Percentiles rank a stretch among this genome's conserved stretches.
Conservation (phyloP, 352 stramenopile genomes). For the Globisporangium iwayamae region DNA sequence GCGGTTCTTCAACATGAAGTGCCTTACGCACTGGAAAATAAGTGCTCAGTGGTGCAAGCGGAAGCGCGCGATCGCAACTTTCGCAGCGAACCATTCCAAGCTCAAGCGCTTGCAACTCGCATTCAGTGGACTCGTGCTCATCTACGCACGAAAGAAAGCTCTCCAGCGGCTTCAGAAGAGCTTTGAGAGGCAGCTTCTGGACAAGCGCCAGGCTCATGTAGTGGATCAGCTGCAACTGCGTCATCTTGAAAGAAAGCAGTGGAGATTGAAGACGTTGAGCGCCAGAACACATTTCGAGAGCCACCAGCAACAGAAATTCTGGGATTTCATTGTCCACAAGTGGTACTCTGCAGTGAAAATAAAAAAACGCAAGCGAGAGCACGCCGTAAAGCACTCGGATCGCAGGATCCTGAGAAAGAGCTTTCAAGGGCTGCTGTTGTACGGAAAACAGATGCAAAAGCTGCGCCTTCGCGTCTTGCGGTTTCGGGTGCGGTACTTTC, state of each 20-base stretch:
- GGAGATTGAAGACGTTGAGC: background rate
- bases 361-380: background rate
- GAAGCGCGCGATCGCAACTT: conserved; percentile 13
- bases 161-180: background rate
- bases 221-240: background rate
- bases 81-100: background rate
- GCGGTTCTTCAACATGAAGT: conserved; percentile 34
- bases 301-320: conserved; percentile 21
- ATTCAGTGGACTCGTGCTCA: background rate
- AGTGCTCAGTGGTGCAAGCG: conserved; percentile 18
- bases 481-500: conserved; percentile 27
- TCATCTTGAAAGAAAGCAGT: conserved; percentile 1
- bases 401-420: background rate
- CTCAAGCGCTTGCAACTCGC: background rate
- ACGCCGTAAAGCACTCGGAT: background rate
- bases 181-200: background rate
- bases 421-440: conserved; percentile 6
- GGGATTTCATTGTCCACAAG: conserved; percentile 15
- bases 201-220: background rate
- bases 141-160: background rate
- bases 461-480: conserved; percentile 15
- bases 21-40: conserved; percentile 30
- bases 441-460: conserved; percentile 3
- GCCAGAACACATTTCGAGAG: conserved; percentile 19
- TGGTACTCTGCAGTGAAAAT: conserved; percentile 15